phyloP scores from a whole-genome alignment of 306 rosid species.

The Senna siamea region DNA sequence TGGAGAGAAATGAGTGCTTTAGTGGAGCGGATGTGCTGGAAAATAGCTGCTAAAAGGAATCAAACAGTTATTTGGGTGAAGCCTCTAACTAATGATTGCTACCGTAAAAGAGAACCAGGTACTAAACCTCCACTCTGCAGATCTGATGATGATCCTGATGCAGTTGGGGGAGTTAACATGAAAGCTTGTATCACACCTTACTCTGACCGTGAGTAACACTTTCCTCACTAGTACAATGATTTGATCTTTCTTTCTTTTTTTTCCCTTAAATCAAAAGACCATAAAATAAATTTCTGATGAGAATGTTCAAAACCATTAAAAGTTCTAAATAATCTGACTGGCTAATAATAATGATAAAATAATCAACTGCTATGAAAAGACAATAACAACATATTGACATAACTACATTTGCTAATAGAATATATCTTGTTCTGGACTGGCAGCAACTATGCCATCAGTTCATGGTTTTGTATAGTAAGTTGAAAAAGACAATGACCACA shows the following conservation, averaged over 20 bases:
- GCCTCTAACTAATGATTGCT: constrained; percentile 91
- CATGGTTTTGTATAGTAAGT: constrained; percentile 28
- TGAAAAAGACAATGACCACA: constrained; percentile 41
- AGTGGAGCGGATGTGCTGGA: constrained; percentile 86
- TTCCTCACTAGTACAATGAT: constrained; percentile 29
- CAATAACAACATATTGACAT: neutral
- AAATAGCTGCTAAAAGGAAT: constrained; percentile 76
- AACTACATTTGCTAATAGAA: neutral
- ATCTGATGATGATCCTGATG: constrained; percentile 81
- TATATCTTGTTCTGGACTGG: constrained; percentile 17
- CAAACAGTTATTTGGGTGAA: constrained; percentile 97
- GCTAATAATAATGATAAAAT: constrained; percentile 17
- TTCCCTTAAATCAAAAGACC: neutral
- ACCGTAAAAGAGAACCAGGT: constrained; percentile 65
- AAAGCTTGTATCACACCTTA: constrained; percentile 84
- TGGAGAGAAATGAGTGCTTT: constrained; percentile 89
- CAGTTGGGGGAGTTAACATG: constrained; percentile 82
- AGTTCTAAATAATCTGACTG: neutral
- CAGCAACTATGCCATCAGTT: constrained; percentile 19
- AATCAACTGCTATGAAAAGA: neutral
- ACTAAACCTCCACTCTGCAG: constrained; percentile 84
- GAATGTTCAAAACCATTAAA: constrained; percentile 7
- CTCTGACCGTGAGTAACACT: constrained; percentile 68
- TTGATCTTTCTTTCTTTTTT: constrained; percentile 15
- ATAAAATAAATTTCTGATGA: constrained; percentile 9